A percentile compares a stretch with the other conserved stretches of the same genome.
Conservation (phyloP, 306 rosid species). For the Adenanthera pavonina region DNA sequence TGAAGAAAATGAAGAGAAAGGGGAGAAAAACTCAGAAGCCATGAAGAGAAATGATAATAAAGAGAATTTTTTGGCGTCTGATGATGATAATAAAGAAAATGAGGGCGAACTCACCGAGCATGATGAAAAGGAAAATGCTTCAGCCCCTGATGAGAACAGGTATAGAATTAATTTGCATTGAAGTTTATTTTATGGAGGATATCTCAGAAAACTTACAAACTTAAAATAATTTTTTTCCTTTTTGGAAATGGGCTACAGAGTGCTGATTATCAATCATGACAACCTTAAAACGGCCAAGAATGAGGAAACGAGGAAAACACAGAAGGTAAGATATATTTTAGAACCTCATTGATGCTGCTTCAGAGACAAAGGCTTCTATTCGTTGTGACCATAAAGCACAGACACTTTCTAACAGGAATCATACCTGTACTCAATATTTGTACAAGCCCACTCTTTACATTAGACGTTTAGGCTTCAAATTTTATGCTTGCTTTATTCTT, state of each 20-base stretch:
- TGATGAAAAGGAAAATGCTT: slow-evolving; percentile 70
- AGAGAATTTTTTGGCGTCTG: slow-evolving; percentile 46
- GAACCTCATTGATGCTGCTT: slow-evolving; percentile 25
- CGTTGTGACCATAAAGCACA: neutral
- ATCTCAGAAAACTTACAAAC: neutral
- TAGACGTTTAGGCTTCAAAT: neutral
- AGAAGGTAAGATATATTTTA: slow-evolving; percentile 55
- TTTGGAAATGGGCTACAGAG: slow-evolving; percentile 48
- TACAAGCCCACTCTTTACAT: no score
- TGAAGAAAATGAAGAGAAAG: slow-evolving; percentile 39
- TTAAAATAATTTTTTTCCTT: slow-evolving; percentile 5
- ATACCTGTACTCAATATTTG: no score
- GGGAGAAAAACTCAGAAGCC: slow-evolving; percentile 33
- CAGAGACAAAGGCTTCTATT: neutral
- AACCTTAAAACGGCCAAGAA: slow-evolving; percentile 45
- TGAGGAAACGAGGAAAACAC: slow-evolving; percentile 46
- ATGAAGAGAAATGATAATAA: slow-evolving; percentile 43
- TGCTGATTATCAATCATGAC: slow-evolving; percentile 19
- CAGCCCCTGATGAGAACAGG: slow-evolving; percentile 63
- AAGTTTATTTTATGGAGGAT: neutral
- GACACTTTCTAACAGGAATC: no score
- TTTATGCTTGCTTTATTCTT: neutral
- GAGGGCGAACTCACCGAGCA: slow-evolving; percentile 40
- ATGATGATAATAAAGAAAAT: slow-evolving; percentile 58
- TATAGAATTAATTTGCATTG: slow-evolving; percentile 35